Evolutionary conservation across 2,329 filamentous ascomycete genomes (phyloP).

Genomic region (Ceratocystis diversiconidia): DNA sequence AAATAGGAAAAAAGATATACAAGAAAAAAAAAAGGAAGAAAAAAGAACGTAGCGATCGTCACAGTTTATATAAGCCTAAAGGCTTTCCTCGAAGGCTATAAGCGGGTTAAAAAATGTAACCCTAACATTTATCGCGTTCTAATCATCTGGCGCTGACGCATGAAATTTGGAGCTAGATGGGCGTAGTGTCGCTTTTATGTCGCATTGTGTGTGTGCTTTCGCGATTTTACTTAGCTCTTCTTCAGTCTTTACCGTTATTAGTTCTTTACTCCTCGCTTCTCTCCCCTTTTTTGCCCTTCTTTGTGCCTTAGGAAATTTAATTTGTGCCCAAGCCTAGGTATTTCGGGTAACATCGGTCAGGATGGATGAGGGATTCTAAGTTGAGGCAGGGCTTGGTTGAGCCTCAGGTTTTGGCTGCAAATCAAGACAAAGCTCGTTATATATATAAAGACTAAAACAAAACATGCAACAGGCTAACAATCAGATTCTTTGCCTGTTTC

Average conservation of each 20-base stretch:
- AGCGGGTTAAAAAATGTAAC: not conserved
- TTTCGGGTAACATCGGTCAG: conserved; percentile 19
- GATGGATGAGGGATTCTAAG: not conserved
- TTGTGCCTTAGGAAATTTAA: not conserved
- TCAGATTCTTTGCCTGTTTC: not conserved
- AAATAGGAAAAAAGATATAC: not conserved
- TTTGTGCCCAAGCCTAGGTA: conserved; percentile 23
- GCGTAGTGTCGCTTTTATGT: not conserved
- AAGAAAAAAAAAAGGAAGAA: not conserved
- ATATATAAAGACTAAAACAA: not conserved
- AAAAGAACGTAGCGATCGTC: not conserved
- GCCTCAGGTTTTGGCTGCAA: not conserved
- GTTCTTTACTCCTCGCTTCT: too few species aligned
- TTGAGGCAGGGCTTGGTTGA: too few species aligned
- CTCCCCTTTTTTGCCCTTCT: too few species aligned
- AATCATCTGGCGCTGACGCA: not conserved
- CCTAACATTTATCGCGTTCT: too few species aligned
- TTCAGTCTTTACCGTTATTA: too few species aligned
- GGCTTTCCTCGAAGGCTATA: not conserved
- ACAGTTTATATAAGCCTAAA: not conserved
- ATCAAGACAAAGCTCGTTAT: not conserved
- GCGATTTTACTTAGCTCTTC: too few species aligned
- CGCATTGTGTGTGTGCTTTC: too few species aligned
- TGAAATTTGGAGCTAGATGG: not conserved
- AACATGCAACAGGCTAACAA: not conserved